Evolutionary conservation across 805 yeast genomes (phyloP), one percentile per base, ranked within the genome.

Genomic region (Debaryomyces hansenii): DNA sequence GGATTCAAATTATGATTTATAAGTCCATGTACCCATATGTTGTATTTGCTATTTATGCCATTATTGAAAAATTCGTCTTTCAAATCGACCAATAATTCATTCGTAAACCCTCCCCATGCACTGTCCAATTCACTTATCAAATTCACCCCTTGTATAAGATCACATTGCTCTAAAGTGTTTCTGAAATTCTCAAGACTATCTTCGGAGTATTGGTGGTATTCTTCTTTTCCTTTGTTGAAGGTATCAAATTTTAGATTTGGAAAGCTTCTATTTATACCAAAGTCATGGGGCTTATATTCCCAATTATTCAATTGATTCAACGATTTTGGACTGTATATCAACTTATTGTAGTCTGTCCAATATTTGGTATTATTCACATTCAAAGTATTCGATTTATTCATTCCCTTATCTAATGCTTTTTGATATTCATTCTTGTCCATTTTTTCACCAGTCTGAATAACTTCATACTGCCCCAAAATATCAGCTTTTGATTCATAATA

Each of bases 101-200:
- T 61, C 4, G 87, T 64, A 54, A 87, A 82, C 0, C 96, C 96
- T 41, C 90, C 85, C 98, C 98, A 92, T 0, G 85, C 87, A 18
- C 81, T 74, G 58, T 88, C 96, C 3, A 84, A 53, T 43, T 90
- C 96, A 0, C 86, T 78, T 2, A 84, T 57, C 0, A 88, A 41
- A 53, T 86, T 87, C 8, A 94, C 47, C 0, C 97, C 97, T 45
- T 77, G 79, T 15, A 91, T 59, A 21, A 71, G 63, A 61, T 94
- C 97, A 60, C 94, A 83, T 49, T 80, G 77, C 59, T 92, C 99
- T 11, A 94, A 58, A 35, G 78, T 66, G 1, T 69, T 64, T 45
- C 97, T 73, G 45, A 90, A 79, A 36, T 77, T 77, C 20, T 85
- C 87, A 16, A 71, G 57, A 5, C 60, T 60, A 4, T 60, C 59